Evolutionary conservation across 805 yeast species (phyloP), one percentile per base, ranked within the genome.

Genomic region (Lachancea thermotolerans): DNA sequence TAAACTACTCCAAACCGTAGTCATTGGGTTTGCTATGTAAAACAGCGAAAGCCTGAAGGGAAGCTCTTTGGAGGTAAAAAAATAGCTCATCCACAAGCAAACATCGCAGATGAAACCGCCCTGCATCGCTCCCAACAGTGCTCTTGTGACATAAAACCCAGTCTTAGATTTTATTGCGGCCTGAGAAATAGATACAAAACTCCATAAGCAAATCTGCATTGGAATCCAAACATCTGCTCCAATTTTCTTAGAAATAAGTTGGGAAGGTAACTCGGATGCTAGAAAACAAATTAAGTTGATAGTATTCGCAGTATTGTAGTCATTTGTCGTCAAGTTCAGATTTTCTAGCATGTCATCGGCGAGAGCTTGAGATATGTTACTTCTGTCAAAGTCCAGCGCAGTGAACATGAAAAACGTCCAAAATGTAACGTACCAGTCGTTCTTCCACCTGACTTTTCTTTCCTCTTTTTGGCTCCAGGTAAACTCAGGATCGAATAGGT

Each of bases 91-190:
- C 82, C 85, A 83, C 42, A 82, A 65, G 39, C 77, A 70, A 17
- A 76, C 61, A 52, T 81, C 87, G 15, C 82, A 80, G 44, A 82
- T 79, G 47, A 81, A 81, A 0, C 87, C 87, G 44, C 87, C 86
- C 59, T 81, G 80, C 10, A 78, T 58, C 1, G 71, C 50, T 1
- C 82, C 86, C 39, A 79, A 59, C 4, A 78, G 63, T 2, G 73
- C 73, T 44, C 85, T 64, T 2, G 78, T 69, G 10, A 66, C 65
- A 47, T 60, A 70, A 49, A 77, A 79, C 0, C 74, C 68, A 2
- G 67, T 56, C 48, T 66, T 69, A 39, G 61, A 60, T 7, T 48
- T 59, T 49, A 81, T 58, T 14, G 67, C 68, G 34, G 71, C 71
- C 57, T 81, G 86, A 35, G 68, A 60, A 43, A 74, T 65, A 3